These are phyloP conservation scores for Leishmania gerbilli DNA, from an alignment of 208 protist species.

Conservation along the genomic window DNA sequence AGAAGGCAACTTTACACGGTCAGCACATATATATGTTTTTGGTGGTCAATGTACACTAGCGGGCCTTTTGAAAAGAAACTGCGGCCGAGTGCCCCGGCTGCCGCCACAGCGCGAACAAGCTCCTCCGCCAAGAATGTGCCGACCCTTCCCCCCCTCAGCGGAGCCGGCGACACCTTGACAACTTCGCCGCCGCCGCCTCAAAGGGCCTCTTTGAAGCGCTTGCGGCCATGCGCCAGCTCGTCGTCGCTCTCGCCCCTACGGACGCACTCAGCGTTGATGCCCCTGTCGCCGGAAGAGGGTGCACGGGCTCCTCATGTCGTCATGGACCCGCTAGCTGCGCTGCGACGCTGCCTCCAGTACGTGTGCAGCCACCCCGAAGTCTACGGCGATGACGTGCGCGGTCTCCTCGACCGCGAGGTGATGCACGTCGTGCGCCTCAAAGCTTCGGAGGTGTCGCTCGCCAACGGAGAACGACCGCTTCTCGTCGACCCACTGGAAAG, in stretches of 20 bases:
- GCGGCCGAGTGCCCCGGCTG: background rate
- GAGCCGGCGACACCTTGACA: background rate
- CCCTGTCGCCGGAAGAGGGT: background rate
- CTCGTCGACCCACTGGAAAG: constrained; percentile 18
- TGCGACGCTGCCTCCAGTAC: constrained; percentile 79
- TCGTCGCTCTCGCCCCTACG: constrained; percentile 1
- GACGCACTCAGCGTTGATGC: background rate
- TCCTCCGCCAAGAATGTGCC: constrained; percentile 3
- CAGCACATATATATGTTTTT: background rate
- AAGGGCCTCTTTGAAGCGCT: background rate
- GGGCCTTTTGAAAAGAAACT: constrained; percentile 9
- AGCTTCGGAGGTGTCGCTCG: constrained; percentile 64
- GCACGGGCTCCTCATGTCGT: constrained; percentile 27
- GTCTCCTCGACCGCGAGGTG: constrained; percentile 68
- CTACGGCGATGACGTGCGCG: constrained; percentile 74
- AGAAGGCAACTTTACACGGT: background rate
- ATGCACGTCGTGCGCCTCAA: constrained; percentile 84
- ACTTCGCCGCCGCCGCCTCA: background rate
- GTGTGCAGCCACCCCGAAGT: constrained; percentile 75
- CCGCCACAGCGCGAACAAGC: background rate
- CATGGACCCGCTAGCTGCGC: constrained; percentile 74
- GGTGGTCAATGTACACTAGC: constrained; percentile 18
- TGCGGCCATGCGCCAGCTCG: background rate
- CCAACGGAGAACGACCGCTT: constrained; percentile 28
- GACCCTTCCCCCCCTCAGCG: constrained; percentile 1